Conservation (phyloP, 139 green algal species). For the Chlorella sp. region DNA sequence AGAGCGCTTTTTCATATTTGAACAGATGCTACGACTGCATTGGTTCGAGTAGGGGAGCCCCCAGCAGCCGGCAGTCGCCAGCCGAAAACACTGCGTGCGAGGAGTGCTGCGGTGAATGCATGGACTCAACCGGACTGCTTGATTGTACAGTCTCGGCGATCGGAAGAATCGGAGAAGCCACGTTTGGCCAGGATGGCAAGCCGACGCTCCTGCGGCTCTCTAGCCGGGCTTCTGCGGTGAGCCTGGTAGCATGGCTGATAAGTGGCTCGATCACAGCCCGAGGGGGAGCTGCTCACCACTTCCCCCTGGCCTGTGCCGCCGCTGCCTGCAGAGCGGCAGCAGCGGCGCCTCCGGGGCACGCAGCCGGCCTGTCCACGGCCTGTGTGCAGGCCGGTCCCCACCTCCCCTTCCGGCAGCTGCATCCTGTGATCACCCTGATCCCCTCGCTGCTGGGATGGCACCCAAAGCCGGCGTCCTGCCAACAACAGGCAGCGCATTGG, state of each 20-base stretch:
- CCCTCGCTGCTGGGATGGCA: constrained; percentile 19
- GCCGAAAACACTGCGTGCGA: no score
- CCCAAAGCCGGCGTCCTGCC: not conserved
- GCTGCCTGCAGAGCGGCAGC: constrained; percentile 9
- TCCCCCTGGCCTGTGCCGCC: not conserved
- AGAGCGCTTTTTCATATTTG: no score
- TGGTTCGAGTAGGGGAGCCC: no score
- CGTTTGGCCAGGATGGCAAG: not conserved
- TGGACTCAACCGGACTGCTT: no score
- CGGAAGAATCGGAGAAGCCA: no score
- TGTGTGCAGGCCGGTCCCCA: not conserved
- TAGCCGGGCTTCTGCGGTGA: not conserved
- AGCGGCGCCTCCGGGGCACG: not conserved
- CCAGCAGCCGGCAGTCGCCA: no score
- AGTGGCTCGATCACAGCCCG: no score
- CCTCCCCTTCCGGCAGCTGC: not conserved
- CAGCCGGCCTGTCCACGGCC: not conserved
- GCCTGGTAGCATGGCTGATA: not conserved
- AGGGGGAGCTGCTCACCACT: not conserved
- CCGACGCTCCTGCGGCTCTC: not conserved
- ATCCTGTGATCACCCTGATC: constrained; percentile 1
- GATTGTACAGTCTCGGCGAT: no score
- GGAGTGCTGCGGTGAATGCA: no score
- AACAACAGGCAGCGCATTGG: not conserved
- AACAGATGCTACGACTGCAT: no score